Conservation (phyloP, 73 alveolate species). For the Strombidium stylifer region DNA sequence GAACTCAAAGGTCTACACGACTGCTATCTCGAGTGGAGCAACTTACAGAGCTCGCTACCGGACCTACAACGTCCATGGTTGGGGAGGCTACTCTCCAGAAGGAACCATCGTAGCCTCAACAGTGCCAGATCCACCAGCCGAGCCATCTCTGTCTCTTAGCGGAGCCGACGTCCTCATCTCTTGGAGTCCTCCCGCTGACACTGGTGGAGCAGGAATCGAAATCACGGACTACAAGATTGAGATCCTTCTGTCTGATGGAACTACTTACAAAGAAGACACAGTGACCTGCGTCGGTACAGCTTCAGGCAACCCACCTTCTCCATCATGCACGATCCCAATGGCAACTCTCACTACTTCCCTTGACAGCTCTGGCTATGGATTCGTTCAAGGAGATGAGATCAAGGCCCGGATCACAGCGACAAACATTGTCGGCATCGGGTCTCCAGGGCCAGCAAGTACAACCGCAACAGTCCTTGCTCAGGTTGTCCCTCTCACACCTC, state of each 20-base stretch:
- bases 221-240: neutral
- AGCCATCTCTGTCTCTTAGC: neutral
- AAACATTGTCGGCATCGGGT: constrained; percentile 3
- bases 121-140: constrained; percentile 17
- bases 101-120: constrained; percentile 25
- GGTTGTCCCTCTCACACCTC: constrained; percentile 30
- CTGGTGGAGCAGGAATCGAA: neutral
- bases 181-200: neutral
- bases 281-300: neutral
- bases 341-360: too few relatives aligned
- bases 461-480: neutral
- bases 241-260: too few relatives aligned
- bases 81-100: constrained; percentile 43
- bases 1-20: neutral
- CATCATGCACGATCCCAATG: neutral
- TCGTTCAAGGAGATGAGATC: constrained; percentile 25
- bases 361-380: neutral
- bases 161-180: neutral
- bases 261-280: neutral
- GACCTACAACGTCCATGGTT: constrained; percentile 25
- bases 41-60: constrained; percentile 32
- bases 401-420: constrained; percentile 17
- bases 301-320: neutral
- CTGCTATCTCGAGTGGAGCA: constrained; percentile 6
- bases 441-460: constrained; percentile 7